Base-by-base conservation (phyloP, 2,329 filamentous ascomycete genomes). In the Monilinia laxa region DNA sequence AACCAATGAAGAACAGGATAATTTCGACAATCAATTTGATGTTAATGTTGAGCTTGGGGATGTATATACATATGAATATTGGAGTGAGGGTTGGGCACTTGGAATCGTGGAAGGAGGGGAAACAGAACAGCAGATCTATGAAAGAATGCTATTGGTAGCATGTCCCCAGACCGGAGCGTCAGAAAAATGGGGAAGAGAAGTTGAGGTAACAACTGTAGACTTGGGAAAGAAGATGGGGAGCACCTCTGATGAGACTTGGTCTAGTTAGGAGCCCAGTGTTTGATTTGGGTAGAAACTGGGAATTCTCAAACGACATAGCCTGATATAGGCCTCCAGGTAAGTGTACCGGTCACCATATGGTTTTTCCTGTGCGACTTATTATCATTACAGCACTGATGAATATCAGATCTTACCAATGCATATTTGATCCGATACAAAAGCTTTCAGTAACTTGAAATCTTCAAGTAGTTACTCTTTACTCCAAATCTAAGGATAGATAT, bases 71-170 rank as follows among this genome's bases (percentile, higher is more conserved):
- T 59, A 35, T 25, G 18, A 35, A 31, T 59, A 35, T 35, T 59
- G 42, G 56, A 35, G 25, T n/a, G 56, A 59, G 18, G 42, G 42
- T 1, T 59, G 56, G 42, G 16, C 25, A n/a, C 42, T 47, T 47
- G 64, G 58, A 7, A 18, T 66, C 23, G 16, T 66, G n/a, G 51
- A 38, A 25, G 51, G 45, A 31, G 57, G 55, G 2, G 47, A 59
- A 11, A 25, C 7, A 10, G 55, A 57, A 12, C 54, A 47, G 20
- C 54, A 62, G 14, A 42, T 54, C 9, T 65, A 67, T 55, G 66
- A 67, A 45, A 60, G 55, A 4, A 54, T 67, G 31, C n/a, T 67
- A 35, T 54, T 67, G n/a, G 54, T 67, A 11, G 47, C 66, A 1
- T 67, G 62, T 53, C 4, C 35, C 4, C 31, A 25, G 28, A 63